Evolutionary conservation across 768 basidiomycete species (phyloP), one percentile per base, ranked within the genome.

Genomic region (Porpolomopsis calyptriformis): DNA sequence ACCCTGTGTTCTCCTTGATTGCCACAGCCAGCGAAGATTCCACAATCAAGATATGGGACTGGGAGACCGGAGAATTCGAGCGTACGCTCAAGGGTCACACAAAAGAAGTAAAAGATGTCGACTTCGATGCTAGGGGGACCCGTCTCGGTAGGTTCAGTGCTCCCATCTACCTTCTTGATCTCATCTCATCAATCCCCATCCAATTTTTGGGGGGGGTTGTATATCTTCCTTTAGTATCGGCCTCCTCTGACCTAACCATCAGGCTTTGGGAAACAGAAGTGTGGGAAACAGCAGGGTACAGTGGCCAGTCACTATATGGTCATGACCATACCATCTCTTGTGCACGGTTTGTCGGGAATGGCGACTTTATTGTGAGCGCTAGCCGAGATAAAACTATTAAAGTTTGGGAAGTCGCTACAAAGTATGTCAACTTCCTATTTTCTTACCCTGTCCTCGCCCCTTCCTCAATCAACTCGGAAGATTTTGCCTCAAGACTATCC

Each of bases 41-140:
- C 42, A 91, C 81, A 1, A 74, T 93, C 53, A 93, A 93, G 70
- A 80, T 93, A 39, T 93, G 91, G 90, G 91, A 94, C 56, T 94
- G 90, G 90, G 91, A 94, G 61, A 84, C 85, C 24, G 91, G 91
- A 34, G 90, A 93, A 54, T 85, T 91, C 60, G 91, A 94, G 63
- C 67, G 88, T 52, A 93, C 91, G 8, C 63, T 93, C 48, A 93
- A 92, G 63, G 87, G 90, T 5, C 91, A 94, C 67, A 93, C 91
- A 26, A 88, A 86, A 60, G 78, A 82, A 16, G 82, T 93, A 23
- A 78, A 78, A 60, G 91, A 92, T 64, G 78, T 86, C 45, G 85
- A 91, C 60, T 94, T 84, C 58, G 88, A 93, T 63, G 77, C 79
- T 49, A 89, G 86, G 66, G 91, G 91, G 26, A 79, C 78, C 53